Evolutionary conservation across 2,329 filamentous ascomycete species (phyloP), one percentile per base, ranked within the genome.

Genomic region (Ceratocystis albifundus): DNA sequence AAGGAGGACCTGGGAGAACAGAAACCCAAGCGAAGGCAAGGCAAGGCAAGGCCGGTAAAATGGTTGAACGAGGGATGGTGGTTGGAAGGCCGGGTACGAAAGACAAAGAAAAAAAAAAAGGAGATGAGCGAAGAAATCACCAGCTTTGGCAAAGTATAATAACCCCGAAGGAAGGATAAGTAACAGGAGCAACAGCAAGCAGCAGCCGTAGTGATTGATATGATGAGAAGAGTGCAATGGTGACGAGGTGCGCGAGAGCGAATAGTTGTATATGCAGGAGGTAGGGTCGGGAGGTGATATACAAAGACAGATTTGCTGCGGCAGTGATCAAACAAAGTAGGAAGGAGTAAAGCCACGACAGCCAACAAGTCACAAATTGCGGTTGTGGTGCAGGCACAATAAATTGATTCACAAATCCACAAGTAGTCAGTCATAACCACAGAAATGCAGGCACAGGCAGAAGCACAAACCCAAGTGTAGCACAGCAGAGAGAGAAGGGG

Each of bases 11-110:
- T 53, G 1, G 4, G 22, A 32, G 55, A n/a, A 36, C 36, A 8
- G 20, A 62, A 53, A 53, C 15, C 46, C 61, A 62, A 62, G 61
- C 36, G 25, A 62, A 46, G 22, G 20, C 20, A 25, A 62, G 36
- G 44, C 25, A 62, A 46, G 22, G 20, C 20, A 25, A 62, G 36
- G 44, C 25, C 28, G 36, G 30, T 28, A 36, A 36, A 59, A 36
- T n/a, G 10, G 8, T 20, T 17, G 55, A n/a, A 36, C 7, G 30
- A 32, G 6, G 30, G 30, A 8, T 32, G 30, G 7, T 59, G 25
- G n/a, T 20, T 59, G 28, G 28, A 4, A 36, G 1, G 25, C 17
- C 28, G 25, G n/a, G 28, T n/a, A 36, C 6, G 28, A 30, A 10
- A 15, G 48, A 53, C 22, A 10, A 28, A 36, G 2, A 17, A 30